Evolutionary conservation across 768 basidiomycete species (phyloP).

Genomic region (Cystobasidium onofrii): DNA sequence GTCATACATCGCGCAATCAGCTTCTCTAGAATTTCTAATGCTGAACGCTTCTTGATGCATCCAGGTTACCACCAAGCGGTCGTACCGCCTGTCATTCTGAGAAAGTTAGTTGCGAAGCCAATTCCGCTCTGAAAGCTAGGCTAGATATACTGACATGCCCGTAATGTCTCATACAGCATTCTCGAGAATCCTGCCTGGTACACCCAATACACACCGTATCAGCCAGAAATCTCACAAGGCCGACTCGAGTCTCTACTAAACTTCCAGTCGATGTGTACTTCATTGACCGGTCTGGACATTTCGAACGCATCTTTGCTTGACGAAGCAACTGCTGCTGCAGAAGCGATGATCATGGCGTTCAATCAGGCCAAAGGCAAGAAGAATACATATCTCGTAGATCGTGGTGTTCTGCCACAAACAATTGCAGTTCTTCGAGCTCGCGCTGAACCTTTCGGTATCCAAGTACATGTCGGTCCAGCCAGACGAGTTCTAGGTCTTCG

Average conservation of each 20-base stretch:
- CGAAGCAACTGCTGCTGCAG: conserved; percentile 76
- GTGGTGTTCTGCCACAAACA: conserved; percentile 76
- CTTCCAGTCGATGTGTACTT: conserved; percentile 92
- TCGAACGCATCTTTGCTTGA: conserved; percentile 82
- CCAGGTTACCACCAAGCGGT: conserved; percentile 48
- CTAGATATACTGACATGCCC: neutral
- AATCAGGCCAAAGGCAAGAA: conserved; percentile 59
- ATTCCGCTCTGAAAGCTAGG: neutral
- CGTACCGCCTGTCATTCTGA: conserved; percentile 40
- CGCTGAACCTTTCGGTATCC: conserved; percentile 87
- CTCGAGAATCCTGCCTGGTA: conserved; percentile 95
- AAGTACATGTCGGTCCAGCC: conserved; percentile 53
- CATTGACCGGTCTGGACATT: conserved; percentile 86
- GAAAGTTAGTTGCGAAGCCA: conserved; percentile 22
- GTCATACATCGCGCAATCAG: conserved; percentile 92
- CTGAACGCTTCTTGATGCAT: too few species aligned
- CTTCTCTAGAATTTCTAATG: conserved; percentile 59
- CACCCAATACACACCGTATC: conserved; percentile 90
- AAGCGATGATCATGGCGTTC: conserved; percentile 94
- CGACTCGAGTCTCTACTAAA: conserved; percentile 94
- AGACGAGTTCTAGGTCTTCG: conserved; percentile 52
- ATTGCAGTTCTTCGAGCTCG: conserved; percentile 79
- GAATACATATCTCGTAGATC: conserved; percentile 74
- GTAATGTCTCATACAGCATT: conserved; percentile 28
- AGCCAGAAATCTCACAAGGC: conserved; percentile 97